Percentiles rank a stretch among this genome's conserved stretches.
phyloP scores from a whole-genome alignment of 176 grass and related monocot species.

The Phragmites australis region DNA sequence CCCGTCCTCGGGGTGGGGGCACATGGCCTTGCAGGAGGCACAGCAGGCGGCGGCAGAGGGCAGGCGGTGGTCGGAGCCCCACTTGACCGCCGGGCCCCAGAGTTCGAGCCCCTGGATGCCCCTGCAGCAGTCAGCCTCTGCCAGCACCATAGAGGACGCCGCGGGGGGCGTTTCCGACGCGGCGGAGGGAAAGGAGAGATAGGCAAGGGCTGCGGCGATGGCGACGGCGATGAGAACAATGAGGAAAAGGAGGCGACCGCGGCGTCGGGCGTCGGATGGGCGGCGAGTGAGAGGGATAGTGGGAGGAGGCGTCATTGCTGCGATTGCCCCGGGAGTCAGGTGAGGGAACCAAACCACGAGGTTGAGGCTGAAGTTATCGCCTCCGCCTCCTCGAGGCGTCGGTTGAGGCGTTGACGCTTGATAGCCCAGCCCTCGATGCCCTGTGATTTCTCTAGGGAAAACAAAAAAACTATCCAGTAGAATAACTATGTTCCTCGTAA shows the following conservation, averaged over 20 bases:
- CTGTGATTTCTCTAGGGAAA: too few relatives aligned
- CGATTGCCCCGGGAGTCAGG: too few relatives aligned
- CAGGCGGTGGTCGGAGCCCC: constrained; percentile 57
- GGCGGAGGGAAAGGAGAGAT: constrained; percentile 38
- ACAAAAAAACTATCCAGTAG: too few relatives aligned
- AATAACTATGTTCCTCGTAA: too few relatives aligned
- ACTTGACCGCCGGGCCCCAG: constrained; percentile 72
- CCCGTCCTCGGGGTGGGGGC: constrained; percentile 27
- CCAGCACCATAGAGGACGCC: neutral
- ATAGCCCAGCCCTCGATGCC: too few relatives aligned
- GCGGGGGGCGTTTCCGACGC: neutral
- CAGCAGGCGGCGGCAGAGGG: constrained; percentile 69
- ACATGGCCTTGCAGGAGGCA: constrained; percentile 67
- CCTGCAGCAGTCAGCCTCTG: constrained; percentile 52
- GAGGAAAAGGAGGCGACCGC: constrained; percentile 29
- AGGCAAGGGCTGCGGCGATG: constrained; percentile 38
- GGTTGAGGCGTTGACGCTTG: too few relatives aligned
- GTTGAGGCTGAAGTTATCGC: too few relatives aligned
- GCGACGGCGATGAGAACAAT: constrained; percentile 20
- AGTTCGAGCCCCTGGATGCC: constrained; percentile 66
- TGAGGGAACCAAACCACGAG: too few relatives aligned
- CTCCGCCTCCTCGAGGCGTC: too few relatives aligned
- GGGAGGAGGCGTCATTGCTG: constrained; percentile 31
- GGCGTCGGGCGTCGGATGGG: constrained; percentile 18
- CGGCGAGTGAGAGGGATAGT: constrained; percentile 18